These are phyloP conservation scores for Suillus subluteus DNA, from an alignment of 768 basidiomycete genomes.

Conservation along the genomic window DNA sequence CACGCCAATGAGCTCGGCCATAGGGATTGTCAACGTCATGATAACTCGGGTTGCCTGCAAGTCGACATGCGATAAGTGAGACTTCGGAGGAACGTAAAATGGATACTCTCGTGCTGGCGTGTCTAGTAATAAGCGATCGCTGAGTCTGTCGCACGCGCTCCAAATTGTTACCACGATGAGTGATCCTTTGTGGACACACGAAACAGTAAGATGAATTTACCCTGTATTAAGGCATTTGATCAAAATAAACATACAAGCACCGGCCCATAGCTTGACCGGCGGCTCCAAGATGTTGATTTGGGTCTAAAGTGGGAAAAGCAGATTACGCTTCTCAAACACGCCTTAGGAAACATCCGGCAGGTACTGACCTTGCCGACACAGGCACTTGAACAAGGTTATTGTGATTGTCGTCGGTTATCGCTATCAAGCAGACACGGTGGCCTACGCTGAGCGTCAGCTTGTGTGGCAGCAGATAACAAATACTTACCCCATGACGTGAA, in stretches of 20 bases:
- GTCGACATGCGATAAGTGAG: neutral
- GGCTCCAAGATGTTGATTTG: neutral
- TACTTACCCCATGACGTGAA: neutral
- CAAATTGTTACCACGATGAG: neutral
- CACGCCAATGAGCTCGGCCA: slow-evolving; percentile 17
- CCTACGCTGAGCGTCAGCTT: neutral
- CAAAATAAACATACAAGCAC: neutral
- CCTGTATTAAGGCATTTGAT: neutral
- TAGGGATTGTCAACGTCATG: slow-evolving; percentile 13
- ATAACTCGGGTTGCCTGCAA: slow-evolving; percentile 1
- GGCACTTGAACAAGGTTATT: neutral
- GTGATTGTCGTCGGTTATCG: neutral
- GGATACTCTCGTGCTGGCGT: neutral
- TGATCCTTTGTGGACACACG: neutral
- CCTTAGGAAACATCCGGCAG: neutral
- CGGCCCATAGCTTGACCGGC: neutral
- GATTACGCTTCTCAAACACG: neutral
- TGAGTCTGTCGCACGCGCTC: neutral
- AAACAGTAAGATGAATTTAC: neutral
- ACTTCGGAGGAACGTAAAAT: neutral
- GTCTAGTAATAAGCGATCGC: slow-evolving; percentile 1
- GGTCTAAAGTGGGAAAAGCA: neutral
- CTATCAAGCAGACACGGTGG: neutral
- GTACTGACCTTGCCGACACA: neutral
- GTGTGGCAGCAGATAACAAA: neutral